Percentiles rank a stretch among this genome's conserved stretches.
These are phyloP conservation scores for Colletotrichum sublineola DNA, from an alignment of 2,329 filamentous ascomycete genomes.

Conservation along the genomic window DNA sequence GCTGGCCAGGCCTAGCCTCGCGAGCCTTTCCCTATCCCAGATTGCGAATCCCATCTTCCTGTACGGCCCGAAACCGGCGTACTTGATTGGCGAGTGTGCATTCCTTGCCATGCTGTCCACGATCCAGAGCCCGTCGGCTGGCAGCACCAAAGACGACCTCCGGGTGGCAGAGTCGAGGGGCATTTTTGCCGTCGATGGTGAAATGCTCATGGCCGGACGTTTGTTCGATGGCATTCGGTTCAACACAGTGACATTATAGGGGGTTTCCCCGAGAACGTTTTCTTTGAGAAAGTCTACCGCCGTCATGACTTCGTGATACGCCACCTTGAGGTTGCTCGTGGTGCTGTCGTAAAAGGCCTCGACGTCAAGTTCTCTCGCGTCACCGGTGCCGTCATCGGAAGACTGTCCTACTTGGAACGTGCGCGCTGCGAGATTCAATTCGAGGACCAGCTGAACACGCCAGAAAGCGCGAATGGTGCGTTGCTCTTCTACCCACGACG, in stretches of 20 bases:
- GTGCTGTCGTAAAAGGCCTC: slow-evolving; percentile 29
- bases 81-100: slow-evolving; percentile 36
- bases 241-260: too few species aligned
- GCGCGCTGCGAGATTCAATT: slow-evolving; percentile 12
- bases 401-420: background rate
- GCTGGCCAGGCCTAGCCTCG: slow-evolving; percentile 21
- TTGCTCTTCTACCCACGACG: slow-evolving; percentile 35
- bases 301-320: slow-evolving; percentile 35
- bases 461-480: slow-evolving; percentile 29
- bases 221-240: background rate
- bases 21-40: slow-evolving; percentile 30
- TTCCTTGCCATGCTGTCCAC: slow-evolving; percentile 35
- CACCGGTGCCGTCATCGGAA: too few species aligned
- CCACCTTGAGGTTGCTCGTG: slow-evolving; percentile 30
- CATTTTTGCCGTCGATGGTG: slow-evolving; percentile 6
- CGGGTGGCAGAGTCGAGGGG: background rate
- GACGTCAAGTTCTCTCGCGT: background rate
- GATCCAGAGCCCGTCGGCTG: slow-evolving; percentile 35
- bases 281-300: slow-evolving; percentile 15
- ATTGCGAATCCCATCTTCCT: slow-evolving; percentile 31
- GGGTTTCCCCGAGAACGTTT: too few species aligned
- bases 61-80: slow-evolving; percentile 32
- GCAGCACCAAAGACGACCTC: slow-evolving; percentile 9
- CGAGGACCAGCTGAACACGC: slow-evolving; percentile 30
- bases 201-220: background rate